phyloP scores from a whole-genome alignment of 2,329 filamentous ascomycete genomes.

The Apiospora kogelbergensis region DNA sequence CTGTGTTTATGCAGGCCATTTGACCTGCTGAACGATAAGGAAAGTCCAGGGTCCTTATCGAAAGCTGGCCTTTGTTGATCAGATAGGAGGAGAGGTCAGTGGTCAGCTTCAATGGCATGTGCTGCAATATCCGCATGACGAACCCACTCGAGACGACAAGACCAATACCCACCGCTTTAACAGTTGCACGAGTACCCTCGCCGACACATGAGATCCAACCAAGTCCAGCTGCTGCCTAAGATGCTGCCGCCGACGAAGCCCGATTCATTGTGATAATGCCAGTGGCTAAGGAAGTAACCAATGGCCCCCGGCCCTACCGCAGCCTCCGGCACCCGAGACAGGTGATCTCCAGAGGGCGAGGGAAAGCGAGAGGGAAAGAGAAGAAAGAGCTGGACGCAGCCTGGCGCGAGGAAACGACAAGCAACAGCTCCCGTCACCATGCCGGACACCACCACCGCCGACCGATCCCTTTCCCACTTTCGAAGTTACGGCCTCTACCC shows the following conservation, averaged over 20 bases:
- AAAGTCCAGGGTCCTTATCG: not conserved
- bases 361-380: conserved; percentile 1
- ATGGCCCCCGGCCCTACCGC: not conserved
- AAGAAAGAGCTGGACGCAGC: conserved; percentile 21
- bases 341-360: not conserved
- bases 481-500: conserved; percentile 22
- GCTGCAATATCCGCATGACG: not conserved
- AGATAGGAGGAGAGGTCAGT: not conserved
- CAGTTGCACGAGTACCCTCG: not conserved
- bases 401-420: conserved; percentile 17
- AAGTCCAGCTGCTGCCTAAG: not conserved
- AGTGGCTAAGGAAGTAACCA: not conserved
- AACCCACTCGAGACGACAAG: not conserved
- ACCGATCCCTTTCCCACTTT: conserved; percentile 24
- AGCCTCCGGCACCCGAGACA: not conserved
- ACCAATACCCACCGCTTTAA: not conserved
- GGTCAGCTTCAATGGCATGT: not conserved
- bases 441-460: conserved; percentile 18
- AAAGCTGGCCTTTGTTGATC: conserved; percentile 3
- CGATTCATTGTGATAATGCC: not conserved
- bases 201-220: not conserved
- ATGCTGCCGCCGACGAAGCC: not conserved
- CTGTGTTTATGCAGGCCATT: conserved; percentile 2
- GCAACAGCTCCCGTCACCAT: conserved; percentile 10
- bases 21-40: not conserved